Conservation (phyloP, 2,329 filamentous ascomycete species). For the Myriosclerotinia duriaeana region DNA sequence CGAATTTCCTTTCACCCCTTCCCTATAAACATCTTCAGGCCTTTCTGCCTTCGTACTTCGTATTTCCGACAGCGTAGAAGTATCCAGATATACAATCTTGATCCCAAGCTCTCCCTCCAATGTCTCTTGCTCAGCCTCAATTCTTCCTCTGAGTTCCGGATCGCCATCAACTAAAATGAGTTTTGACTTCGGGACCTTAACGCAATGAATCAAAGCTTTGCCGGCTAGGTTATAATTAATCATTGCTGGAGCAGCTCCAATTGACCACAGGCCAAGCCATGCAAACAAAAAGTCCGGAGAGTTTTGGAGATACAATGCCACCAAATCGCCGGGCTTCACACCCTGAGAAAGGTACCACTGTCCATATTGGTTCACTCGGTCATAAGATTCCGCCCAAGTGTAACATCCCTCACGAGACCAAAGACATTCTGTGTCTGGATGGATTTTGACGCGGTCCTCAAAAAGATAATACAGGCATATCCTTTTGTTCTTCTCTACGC, state of each 20-base stretch:
- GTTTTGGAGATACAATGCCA: slow-evolving; percentile 67
- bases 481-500: slow-evolving; percentile 45
- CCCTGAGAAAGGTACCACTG: slow-evolving; percentile 61
- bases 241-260: slow-evolving; percentile 67
- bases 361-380: slow-evolving; percentile 59
- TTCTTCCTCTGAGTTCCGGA: slow-evolving; percentile 48
- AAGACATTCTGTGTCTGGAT: slow-evolving; percentile 57
- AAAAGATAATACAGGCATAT: slow-evolving; percentile 66
- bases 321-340: slow-evolving; percentile 58
- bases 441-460: slow-evolving; percentile 52
- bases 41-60: slow-evolving; percentile 49
- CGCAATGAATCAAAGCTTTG: slow-evolving; percentile 63
- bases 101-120: slow-evolving; percentile 51
- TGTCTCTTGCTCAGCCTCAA: slow-evolving; percentile 57
- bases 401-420: slow-evolving; percentile 65
- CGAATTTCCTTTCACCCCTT: slow-evolving; percentile 50
- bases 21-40: slow-evolving; percentile 56
- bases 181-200: slow-evolving; percentile 56
- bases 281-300: slow-evolving; percentile 65
- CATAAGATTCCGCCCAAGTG: slow-evolving; percentile 57
- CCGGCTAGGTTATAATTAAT: slow-evolving; percentile 69
- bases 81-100: slow-evolving; percentile 54
- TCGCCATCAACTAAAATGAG: slow-evolving; percentile 61
- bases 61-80: slow-evolving; percentile 49
- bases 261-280: slow-evolving; percentile 63